A percentile compares a stretch with the other conserved stretches of the same genome.
Evolutionary conservation across 148 eudicot species (phyloP).

Genomic region (Suaeda aralocaspica): DNA sequence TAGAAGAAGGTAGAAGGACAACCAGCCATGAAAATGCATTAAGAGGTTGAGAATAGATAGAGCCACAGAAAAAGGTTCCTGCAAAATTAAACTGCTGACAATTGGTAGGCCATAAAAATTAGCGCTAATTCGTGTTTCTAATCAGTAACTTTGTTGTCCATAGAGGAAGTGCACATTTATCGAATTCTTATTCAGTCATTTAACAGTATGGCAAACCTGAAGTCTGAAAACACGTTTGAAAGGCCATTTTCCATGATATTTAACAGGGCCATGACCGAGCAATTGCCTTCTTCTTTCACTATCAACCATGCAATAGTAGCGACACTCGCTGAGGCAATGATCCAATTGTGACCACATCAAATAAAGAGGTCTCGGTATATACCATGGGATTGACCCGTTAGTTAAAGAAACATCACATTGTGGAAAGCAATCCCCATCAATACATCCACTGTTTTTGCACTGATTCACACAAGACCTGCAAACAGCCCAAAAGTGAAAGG

Average conservation of each 20-base stretch:
- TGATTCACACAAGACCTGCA: slow-evolving; percentile 57
- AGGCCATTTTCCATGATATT: slow-evolving; percentile 97
- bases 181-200: not conserved
- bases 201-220: slow-evolving; percentile 50
- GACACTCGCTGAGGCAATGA: slow-evolving; percentile 78
- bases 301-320: slow-evolving; percentile 71
- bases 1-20: slow-evolving; percentile 53
- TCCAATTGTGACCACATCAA: slow-evolving; percentile 59
- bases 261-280: slow-evolving; percentile 57
- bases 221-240: slow-evolving; percentile 62
- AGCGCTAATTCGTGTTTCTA: not conserved
- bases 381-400: slow-evolving; percentile 48
- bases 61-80: slow-evolving; percentile 87
- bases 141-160: not conserved
- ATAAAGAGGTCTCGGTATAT: slow-evolving; percentile 55
- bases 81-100: slow-evolving; percentile 30
- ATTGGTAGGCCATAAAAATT: slow-evolving; percentile 17
- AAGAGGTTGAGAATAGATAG: slow-evolving; percentile 73
- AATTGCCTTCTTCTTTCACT: slow-evolving; percentile 62
- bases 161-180: not conserved
- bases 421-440: slow-evolving; percentile 54
- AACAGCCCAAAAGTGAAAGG: slow-evolving; percentile 7
- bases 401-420: slow-evolving; percentile 49
- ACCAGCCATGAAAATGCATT: slow-evolving; percentile 86
- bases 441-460: slow-evolving; percentile 59